Evolutionary conservation across 331 rosid species (phyloP), one percentile per base, ranked within the genome.

Genomic region (Pyrus hybrid): DNA sequence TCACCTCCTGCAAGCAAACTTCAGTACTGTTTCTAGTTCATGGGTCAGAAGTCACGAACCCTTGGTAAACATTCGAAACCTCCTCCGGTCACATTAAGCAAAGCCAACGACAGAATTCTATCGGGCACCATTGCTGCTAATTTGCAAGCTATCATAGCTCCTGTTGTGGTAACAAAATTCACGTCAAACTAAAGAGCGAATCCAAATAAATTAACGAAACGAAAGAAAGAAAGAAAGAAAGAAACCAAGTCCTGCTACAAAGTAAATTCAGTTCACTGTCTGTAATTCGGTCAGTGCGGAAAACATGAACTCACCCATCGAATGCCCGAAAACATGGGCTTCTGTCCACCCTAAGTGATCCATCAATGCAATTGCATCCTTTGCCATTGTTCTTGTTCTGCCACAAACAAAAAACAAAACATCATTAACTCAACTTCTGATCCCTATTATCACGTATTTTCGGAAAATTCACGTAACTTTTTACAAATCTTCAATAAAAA

Each of bases 381-480:
- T 86, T n/a, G 99, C 97, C 99, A 95, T 92, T 43, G 77, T 86
- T 82, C 13, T 76, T 64, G 97, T 92, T 85, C 99, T 95, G 97
- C 92, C 86, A 26, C 86, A 80, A 83, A 51, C 8, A 51, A 0
- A 73, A 25, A 79, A 47, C 33, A 53, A 78, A 6, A 47, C 30
- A 79, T 23, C 13, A 26, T 26, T 28, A 82, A 68, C 2, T 60
- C 57, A 25, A 28, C 68, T 73, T 6, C 7, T 0, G 57, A 51
- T 51, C 3, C n/a, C 20, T 8, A 47, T 7, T 33, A 33, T 37
- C 43, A 3, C 13, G 0, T 51, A 51, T 51, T 6, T 51, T 51
- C 57, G 0, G 21, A 3, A 51, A 51, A 6, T 0, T 6, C 57
- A 2, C 4, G 0, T 0, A 51, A 51, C 3, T 1, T 1, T 17